These are phyloP conservation scores for Cunninghamia lanceolata DNA, from an alignment of 75 land plant genomes.

Conservation along the genomic window DNA sequence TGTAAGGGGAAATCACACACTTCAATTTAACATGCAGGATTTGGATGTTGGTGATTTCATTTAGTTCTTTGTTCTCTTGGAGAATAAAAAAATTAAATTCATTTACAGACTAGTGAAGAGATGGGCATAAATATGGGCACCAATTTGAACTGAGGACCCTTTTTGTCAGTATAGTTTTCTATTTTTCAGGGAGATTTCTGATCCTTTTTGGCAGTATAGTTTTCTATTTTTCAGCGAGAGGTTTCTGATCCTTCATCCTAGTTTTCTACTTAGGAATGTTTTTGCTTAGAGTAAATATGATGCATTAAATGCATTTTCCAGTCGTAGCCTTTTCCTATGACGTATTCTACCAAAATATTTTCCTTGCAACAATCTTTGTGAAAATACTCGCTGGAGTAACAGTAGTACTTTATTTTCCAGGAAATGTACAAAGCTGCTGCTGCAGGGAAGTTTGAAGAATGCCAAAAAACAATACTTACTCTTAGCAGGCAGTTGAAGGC, in stretches of 20 bases:
- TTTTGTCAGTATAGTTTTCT: background rate
- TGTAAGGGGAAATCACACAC: background rate
- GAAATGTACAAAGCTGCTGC: slow-evolving; percentile 60
- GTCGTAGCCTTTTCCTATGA: background rate
- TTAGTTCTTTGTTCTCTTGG: background rate
- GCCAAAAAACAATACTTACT: slow-evolving; percentile 68
- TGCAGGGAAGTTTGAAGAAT: slow-evolving; percentile 68
- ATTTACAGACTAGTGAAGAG: background rate
- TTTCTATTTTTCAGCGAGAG: background rate
- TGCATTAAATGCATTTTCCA: background rate
- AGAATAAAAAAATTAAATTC: background rate
- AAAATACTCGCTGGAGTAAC: background rate
- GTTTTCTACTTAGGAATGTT: background rate
- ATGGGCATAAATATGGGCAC: background rate
- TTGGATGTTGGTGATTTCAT: background rate
- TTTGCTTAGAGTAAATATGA: background rate
- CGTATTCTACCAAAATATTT: background rate
- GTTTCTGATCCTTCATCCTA: background rate
- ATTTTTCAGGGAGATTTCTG: too few species aligned
- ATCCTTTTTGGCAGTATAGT: too few species aligned
- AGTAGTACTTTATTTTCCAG: slow-evolving; percentile 13
- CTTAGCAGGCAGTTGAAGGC: slow-evolving; percentile 63
- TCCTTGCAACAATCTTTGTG: background rate
- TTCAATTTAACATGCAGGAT: background rate
- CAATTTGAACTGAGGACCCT: background rate